phyloP scores from a whole-genome alignment of 495 filamentous ascomycete genomes.

The Penicillium herquei region DNA sequence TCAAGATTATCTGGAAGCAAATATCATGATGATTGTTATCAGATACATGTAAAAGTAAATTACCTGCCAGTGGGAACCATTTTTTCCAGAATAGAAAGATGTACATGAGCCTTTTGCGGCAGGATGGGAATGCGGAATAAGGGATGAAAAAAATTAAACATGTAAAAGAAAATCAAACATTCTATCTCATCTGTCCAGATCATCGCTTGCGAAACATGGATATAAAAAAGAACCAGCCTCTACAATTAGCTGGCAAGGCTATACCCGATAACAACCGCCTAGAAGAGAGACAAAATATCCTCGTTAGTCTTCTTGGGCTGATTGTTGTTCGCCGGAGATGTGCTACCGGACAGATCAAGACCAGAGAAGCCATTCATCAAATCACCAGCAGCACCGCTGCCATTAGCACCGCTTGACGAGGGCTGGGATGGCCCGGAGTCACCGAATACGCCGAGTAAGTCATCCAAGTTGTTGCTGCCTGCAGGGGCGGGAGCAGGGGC shows the following conservation, averaged over 20 bases:
- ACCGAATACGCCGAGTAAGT: conserved; percentile 83
- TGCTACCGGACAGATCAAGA: conserved; percentile 64
- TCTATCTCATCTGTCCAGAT: conserved; percentile 33
- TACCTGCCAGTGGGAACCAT: background rate
- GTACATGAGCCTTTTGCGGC: conserved; percentile 15
- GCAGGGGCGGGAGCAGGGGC: conserved; percentile 48
- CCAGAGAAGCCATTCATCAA: conserved; percentile 83
- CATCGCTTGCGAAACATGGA: conserved; percentile 28
- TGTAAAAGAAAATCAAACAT: conserved; percentile 20
- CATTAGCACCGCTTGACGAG: conserved; percentile 32
- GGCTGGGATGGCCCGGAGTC: conserved; percentile 32
- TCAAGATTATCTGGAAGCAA: background rate
- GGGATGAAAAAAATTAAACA: conserved; percentile 22
- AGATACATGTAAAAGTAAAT: background rate
- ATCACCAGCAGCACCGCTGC: conserved; percentile 46
- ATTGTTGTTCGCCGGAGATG: conserved; percentile 22
- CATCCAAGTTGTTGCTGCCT: conserved; percentile 70
- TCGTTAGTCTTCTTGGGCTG: conserved; percentile 69
- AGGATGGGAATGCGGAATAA: conserved; percentile 11
- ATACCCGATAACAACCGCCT: conserved; percentile 22
- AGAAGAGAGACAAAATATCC: conserved; percentile 89
- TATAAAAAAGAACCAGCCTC: conserved; percentile 22
- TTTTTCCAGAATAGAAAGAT: conserved; percentile 14
- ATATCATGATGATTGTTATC: background rate
- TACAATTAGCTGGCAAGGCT: conserved; percentile 7